Evolutionary conservation across 805 yeast genomes (phyloP), one percentile per base, ranked within the genome.

Genomic region (Pichia californica): DNA sequence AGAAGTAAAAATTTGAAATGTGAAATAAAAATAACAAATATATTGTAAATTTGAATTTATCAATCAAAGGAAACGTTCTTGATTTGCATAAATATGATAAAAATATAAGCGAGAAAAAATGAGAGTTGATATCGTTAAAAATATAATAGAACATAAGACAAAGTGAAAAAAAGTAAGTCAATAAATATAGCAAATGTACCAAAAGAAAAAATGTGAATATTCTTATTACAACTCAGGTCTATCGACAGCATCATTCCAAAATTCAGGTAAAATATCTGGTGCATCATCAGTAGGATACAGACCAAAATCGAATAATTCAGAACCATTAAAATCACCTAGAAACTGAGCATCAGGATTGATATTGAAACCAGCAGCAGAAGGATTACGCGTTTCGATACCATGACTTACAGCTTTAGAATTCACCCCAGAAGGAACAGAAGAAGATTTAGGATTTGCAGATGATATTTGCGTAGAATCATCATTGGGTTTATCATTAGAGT

Each of bases 181-280:
- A 28, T n/a, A 28, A 28, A 28, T n/a, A 9, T 28, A n/a, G 10
- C 5, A 30, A 1, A 30, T n/a, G 10, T n/a, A 2, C 1, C 6
- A 30, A 8, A 18, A 31, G 3, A 18, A 31, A 20, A 21, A 18
- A 34, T 30, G n/a, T 7, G 20, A 20, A 9, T 21, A n/a, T 19
- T 34, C 30, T 32, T 16, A 5, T 37, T 23, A 31, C 19, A 38
- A 28, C 36, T 43, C 26, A 36, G 31, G 19, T 33, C 44, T 39
- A 10, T 67, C 70, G 28, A 67, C 73, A 38, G 68, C 58, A 45
- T 68, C 74, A 18, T 65, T 65, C 74, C 74, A 70, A 42, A 57
- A 60, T 47, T 44, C 47, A 8, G 46, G 31, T 25, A 49, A 38
- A 25, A 39, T 46, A 9, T 43, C 49, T 56, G 59, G 21, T 47